These are phyloP conservation scores for Epichloe sylvatica DNA, from an alignment of 2,329 filamentous ascomycete genomes.

Conservation along the genomic window DNA sequence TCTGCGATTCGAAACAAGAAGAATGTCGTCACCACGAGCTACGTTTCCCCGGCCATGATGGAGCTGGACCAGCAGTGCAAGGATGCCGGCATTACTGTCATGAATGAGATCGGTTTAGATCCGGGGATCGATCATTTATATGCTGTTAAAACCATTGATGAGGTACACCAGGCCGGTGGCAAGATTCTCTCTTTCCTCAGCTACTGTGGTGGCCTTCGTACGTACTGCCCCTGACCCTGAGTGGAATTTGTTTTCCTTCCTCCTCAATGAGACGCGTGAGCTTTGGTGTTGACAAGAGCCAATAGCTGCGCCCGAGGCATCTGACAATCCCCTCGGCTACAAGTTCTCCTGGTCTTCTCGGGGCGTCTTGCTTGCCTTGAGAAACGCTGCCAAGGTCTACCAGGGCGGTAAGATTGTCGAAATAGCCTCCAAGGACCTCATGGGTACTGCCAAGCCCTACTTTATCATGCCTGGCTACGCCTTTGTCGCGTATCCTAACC, in stretches of 20 bases:
- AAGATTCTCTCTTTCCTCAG: conserved; percentile 71
- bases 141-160: conserved; percentile 74
- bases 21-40: conserved; percentile 89
- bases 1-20: conserved; percentile 87
- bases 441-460: conserved; percentile 56
- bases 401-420: conserved; percentile 63
- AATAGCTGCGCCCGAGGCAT: conserved; percentile 50
- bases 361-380: conserved; percentile 74
- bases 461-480: conserved; percentile 76
- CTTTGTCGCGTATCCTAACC: conserved; percentile 87
- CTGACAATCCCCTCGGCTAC: conserved; percentile 73
- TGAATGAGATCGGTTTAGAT: conserved; percentile 85
- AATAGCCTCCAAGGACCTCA: conserved; percentile 39
- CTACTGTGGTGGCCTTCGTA: conserved; percentile 50
- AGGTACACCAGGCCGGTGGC: conserved; percentile 76
- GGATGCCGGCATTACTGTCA: conserved; percentile 86
- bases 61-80: conserved; percentile 74
- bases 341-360: conserved; percentile 69
- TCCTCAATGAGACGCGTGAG: too few species aligned
- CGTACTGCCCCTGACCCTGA: too few species aligned
- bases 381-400: conserved; percentile 75
- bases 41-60: conserved; percentile 83
- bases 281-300: conserved; percentile 23
- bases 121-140: conserved; percentile 58
- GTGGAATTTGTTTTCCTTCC: too few species aligned